Evolutionary conservation across 2,329 filamentous ascomycete genomes (phyloP).

Genomic region (Rhynchosporium secalis): DNA sequence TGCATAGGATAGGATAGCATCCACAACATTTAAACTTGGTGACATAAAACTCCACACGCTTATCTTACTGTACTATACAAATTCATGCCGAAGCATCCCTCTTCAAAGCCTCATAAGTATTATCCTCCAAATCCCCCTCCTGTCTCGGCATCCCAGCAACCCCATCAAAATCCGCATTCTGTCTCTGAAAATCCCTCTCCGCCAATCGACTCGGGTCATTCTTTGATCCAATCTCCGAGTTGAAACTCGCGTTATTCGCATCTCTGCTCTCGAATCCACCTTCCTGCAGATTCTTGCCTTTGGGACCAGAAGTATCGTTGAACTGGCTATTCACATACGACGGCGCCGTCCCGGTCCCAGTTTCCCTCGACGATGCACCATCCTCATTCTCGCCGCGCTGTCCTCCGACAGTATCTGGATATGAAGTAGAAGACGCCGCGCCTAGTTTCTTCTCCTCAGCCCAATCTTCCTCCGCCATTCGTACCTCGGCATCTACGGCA

Average conservation of each 20-base stretch:
- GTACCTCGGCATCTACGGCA: constrained; percentile 33
- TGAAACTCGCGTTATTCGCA: constrained; percentile 38
- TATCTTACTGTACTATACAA: background rate
- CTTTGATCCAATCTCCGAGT: constrained; percentile 47
- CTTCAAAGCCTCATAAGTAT: constrained; percentile 28
- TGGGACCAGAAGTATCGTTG: constrained; percentile 28
- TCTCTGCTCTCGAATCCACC: constrained; percentile 34
- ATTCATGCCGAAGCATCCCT: constrained; percentile 29
- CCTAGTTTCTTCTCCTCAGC: constrained; percentile 32
- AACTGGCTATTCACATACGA: constrained; percentile 35
- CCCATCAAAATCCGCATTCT: constrained; percentile 31
- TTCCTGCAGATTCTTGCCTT: constrained; percentile 38
- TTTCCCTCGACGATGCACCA: background rate
- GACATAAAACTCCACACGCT: background rate
- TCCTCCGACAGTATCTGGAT: constrained; percentile 26
- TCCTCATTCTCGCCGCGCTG: constrained; percentile 17
- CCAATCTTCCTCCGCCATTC: constrained; percentile 29
- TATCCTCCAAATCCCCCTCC: constrained; percentile 26
- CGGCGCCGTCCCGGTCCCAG: constrained; percentile 28
- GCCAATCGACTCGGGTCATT: constrained; percentile 50
- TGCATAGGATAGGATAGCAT: constrained; percentile 12
- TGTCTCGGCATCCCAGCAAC: constrained; percentile 31
- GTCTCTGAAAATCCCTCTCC: constrained; percentile 44
- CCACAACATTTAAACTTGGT: constrained; percentile 2
- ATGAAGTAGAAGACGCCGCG: constrained; percentile 14